These are phyloP conservation scores for Candida jianshihensis DNA, from an alignment of 805 yeast species.

Conservation along the genomic window DNA sequence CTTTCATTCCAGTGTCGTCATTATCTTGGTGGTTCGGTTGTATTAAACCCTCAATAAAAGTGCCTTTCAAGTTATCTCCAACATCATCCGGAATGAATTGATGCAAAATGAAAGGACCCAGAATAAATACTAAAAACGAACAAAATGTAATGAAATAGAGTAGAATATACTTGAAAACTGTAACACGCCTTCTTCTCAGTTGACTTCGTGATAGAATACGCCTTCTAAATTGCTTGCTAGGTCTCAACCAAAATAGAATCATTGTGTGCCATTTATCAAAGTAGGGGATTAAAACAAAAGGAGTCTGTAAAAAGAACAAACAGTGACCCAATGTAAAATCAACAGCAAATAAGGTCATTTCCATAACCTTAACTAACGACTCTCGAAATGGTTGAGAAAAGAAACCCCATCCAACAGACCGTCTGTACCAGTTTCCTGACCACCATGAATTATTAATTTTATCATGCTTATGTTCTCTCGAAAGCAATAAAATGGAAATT, in stretches of 20 bases:
- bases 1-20: constrained; percentile 58
- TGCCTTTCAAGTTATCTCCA: constrained; percentile 14
- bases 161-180: constrained; percentile 37
- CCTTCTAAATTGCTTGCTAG: constrained; percentile 31
- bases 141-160: constrained; percentile 37
- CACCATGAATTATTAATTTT: constrained; percentile 68
- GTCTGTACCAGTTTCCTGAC: constrained; percentile 66
- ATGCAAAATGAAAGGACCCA: constrained; percentile 40
- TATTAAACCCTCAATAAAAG: constrained; percentile 32
- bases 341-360: constrained; percentile 59
- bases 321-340: constrained; percentile 58
- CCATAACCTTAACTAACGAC: constrained; percentile 53
- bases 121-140: constrained; percentile 33
- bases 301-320: constrained; percentile 50
- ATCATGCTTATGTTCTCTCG: constrained; percentile 57
- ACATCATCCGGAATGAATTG: constrained; percentile 23
- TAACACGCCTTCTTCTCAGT: constrained; percentile 31
- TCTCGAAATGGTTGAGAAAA: constrained; percentile 62
- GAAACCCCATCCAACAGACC: constrained; percentile 55
- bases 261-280: constrained; percentile 62
- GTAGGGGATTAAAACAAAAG: constrained; percentile 55
- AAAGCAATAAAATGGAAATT: constrained; percentile 41
- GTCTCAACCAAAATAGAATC: constrained; percentile 62
- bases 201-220: constrained; percentile 33
- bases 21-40: constrained; percentile 58